phyloP scores from a whole-genome alignment of 495 filamentous ascomycete genomes.

The Massariosphaeria phaeospora region DNA sequence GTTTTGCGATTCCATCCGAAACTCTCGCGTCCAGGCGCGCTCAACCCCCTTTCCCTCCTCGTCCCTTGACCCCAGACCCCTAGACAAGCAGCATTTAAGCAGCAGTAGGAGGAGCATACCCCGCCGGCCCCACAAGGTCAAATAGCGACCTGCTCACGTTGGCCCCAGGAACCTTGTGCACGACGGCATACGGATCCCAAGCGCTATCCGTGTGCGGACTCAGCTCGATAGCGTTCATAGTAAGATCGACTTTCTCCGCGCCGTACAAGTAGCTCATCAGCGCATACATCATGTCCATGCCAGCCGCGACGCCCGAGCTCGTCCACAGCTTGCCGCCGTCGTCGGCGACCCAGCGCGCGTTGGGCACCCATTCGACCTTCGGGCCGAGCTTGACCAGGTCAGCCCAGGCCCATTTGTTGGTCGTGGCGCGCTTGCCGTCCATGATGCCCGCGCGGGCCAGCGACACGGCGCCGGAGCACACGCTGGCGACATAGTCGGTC shows the following conservation, averaged over 20 bases:
- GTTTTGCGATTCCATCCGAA: no score
- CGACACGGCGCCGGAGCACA: neutral
- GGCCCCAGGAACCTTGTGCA: constrained; percentile 7
- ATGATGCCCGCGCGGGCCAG: constrained; percentile 2
- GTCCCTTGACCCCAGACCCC: no score
- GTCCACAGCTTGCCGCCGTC: constrained; percentile 9
- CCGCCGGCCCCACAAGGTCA: no score
- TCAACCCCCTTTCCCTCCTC: no score
- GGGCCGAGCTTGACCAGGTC: neutral
- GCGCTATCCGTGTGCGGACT: constrained; percentile 5
- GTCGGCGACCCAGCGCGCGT: neutral
- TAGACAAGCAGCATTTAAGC: no score
- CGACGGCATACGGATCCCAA: constrained; percentile 39
- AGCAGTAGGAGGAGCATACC: no score
- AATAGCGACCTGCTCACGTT: no score
- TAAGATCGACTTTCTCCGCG: neutral
- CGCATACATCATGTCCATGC: constrained; percentile 8
- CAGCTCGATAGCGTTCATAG: neutral
- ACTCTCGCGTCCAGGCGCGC: no score
- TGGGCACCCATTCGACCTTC: constrained; percentile 1
- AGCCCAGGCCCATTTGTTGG: constrained; percentile 9
- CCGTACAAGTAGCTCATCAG: neutral
- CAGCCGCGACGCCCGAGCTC: constrained; percentile 5
- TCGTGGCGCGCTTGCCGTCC: constrained; percentile 3
- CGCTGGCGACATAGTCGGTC: constrained; percentile 3